Conservation (phyloP, 2,329 filamentous ascomycete species). For the Aspergillus floridensis region DNA sequence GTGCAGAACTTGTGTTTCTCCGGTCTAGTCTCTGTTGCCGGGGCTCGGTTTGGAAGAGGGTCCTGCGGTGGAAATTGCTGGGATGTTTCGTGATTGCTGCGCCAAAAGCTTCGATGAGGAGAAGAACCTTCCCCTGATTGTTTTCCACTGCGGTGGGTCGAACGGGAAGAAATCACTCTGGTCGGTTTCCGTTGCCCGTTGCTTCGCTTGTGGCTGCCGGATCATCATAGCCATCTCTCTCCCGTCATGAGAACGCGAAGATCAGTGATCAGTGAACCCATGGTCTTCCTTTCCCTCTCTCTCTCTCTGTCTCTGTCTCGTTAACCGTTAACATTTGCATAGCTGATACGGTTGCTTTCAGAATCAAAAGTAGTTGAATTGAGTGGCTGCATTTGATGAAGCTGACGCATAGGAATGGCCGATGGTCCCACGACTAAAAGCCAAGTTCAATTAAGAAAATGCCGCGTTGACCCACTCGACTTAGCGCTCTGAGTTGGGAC, state of each 20-base stretch:
- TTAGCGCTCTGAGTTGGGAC: background rate
- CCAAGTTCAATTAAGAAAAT: constrained; percentile 10
- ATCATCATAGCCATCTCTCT: no score
- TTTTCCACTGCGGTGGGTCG: background rate
- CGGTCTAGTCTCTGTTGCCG: background rate
- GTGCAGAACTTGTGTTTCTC: no score
- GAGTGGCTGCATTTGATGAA: background rate
- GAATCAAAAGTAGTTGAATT: background rate
- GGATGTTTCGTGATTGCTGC: background rate
- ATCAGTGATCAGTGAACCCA: background rate
- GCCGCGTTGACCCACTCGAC: constrained; percentile 1
- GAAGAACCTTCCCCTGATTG: background rate
- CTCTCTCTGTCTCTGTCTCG: no score
- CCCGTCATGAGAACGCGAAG: background rate
- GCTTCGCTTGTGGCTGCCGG: no score
- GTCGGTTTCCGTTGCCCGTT: no score
- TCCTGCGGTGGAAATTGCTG: background rate
- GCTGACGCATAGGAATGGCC: background rate
- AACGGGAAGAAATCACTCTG: background rate
- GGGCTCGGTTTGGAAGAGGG: background rate
- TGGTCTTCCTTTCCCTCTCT: background rate
- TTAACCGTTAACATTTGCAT: no score
- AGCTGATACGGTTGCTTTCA: background rate
- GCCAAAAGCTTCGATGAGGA: background rate
- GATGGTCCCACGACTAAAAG: background rate